Percentiles rank a stretch among this genome's conserved stretches.
phyloP scores from a whole-genome alignment of 2,329 filamentous ascomycete genomes.

The Claviceps sp. region DNA sequence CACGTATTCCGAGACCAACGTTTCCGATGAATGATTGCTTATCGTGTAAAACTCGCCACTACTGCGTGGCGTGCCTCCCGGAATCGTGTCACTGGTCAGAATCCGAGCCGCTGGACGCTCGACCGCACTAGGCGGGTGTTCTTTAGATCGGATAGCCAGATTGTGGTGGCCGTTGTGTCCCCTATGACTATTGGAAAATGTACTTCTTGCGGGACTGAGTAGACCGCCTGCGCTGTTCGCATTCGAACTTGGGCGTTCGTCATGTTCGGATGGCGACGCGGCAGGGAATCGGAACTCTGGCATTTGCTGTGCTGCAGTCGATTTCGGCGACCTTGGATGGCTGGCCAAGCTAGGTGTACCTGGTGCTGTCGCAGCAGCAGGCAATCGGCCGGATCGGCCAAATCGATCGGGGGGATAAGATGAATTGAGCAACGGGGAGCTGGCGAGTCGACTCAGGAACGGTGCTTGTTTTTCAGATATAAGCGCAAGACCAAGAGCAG shows the following conservation, averaged over 20 bases:
- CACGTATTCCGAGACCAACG: conserved; percentile 78
- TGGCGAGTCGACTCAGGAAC: conserved; percentile 29
- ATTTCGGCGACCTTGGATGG: conserved; percentile 25
- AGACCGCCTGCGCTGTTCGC: conserved; percentile 23
- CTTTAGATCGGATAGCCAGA: conserved; percentile 28
- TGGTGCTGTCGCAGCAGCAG: conserved; percentile 29
- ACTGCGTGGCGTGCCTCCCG: conserved; percentile 66
- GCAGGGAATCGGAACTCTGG: conserved; percentile 46
- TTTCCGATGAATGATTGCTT: conserved; percentile 92
- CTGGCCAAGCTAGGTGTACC: conserved; percentile 28
- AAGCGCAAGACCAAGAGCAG: background rate
- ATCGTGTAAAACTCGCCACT: conserved; percentile 91
- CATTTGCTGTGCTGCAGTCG: conserved; percentile 17
- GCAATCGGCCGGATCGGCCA: conserved; percentile 25
- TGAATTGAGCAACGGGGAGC: conserved; percentile 40
- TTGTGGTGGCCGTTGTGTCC: conserved; percentile 11
- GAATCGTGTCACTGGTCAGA: conserved; percentile 63
- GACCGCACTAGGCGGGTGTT: conserved; percentile 34
- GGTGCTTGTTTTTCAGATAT: conserved; percentile 13
- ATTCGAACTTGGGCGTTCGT: conserved; percentile 15
- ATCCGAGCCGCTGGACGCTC: conserved; percentile 52
- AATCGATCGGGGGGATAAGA: conserved; percentile 40
- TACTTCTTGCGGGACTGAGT: conserved; percentile 24
- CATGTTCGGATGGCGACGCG: conserved; percentile 26
- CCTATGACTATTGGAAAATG: conserved; percentile 14